These are phyloP conservation scores for Calendula officinalis DNA, from an alignment of 129 eudicot genomes.

Conservation along the genomic window DNA sequence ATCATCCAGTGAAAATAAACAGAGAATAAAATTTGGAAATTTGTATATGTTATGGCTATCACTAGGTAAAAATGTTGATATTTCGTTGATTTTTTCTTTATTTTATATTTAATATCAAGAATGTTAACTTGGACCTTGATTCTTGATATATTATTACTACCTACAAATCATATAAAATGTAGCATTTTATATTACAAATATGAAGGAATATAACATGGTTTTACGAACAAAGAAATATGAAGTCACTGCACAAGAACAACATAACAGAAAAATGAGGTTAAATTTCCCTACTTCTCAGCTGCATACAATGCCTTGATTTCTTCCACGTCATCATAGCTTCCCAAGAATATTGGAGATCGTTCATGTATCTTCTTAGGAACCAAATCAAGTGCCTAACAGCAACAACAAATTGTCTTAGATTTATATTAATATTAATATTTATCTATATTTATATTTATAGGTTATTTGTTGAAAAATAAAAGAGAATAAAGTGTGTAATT, in stretches of 20 bases:
- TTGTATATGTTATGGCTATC: no score
- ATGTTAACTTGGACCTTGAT: no score
- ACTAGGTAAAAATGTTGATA: no score
- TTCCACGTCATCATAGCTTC: conserved; percentile 96
- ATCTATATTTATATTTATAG: no score
- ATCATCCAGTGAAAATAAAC: no score
- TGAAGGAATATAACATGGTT: conserved; percentile 7
- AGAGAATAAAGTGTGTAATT: conserved; percentile 20
- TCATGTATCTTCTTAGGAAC: conserved; percentile 82
- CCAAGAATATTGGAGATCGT: conserved; percentile 91
- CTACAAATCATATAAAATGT: conserved; percentile 13
- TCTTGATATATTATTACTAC: neutral
- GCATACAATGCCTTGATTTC: conserved; percentile 91
- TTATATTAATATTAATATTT: neutral
- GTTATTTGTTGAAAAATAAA: neutral
- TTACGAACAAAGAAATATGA: conserved; percentile 18
- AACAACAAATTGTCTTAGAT: conserved; percentile 1
- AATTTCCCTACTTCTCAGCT: conserved; percentile 44
- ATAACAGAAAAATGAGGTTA: conserved; percentile 7
- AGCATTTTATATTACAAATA: conserved; percentile 31
- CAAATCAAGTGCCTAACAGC: conserved; percentile 80
- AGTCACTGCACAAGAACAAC: conserved; percentile 23
- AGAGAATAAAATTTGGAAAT: no score
- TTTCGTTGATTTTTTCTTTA: no score
- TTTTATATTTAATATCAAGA: no score